Evolutionary conservation across 371 early-diverging fungal species (phyloP), one percentile per base, ranked within the genome.

Genomic region (Dinochytrium kinnereticum): DNA sequence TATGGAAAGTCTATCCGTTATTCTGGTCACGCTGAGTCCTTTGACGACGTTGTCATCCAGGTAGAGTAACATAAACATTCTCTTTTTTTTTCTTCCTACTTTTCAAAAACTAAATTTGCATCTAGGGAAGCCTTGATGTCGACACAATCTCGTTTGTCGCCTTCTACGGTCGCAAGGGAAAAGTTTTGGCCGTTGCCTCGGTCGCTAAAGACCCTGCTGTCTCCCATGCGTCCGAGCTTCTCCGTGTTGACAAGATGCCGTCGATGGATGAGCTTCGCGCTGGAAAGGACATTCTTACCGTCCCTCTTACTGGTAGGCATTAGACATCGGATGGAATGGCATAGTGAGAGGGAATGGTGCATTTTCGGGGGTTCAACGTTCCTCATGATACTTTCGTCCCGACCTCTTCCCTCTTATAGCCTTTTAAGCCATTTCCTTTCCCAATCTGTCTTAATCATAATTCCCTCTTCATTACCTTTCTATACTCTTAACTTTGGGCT

Each of bases 1-100:
- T 85, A 75, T 64, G 87, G 86, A 55, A 85, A 86, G 59, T 81
- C 80, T 28, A 64, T 89, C 37, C 80, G 89, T 21, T 89, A 86
- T 69, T 74, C 82, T 65, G 89, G 89, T 30, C 83, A 82, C 65
- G 87, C 86, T 15, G 74, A 74, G 34, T 71, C 76, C 5, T 87
- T 81, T 76, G 89, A 87, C 70, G 83, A 84, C 34, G 81, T 86
- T 26, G 76, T 87, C 67, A 75, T 87, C 40, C 83, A 84, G 50
- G 86, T 83, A 31, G 44, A 19, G 19, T 17, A 39, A 17, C 33
- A 49, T 34, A 5, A 49, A 21, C 5, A 38, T 10, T 73, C 51
- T 72, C 69, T 28, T 34, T 34, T 13, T 49, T n/a, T 31, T 40
- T 51, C 1, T 70, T 2, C 39, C 24, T 37, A 34, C 24, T 38